phyloP scores from a whole-genome alignment of 2,329 filamentous ascomycete genomes.

The Dothistroma pini region DNA sequence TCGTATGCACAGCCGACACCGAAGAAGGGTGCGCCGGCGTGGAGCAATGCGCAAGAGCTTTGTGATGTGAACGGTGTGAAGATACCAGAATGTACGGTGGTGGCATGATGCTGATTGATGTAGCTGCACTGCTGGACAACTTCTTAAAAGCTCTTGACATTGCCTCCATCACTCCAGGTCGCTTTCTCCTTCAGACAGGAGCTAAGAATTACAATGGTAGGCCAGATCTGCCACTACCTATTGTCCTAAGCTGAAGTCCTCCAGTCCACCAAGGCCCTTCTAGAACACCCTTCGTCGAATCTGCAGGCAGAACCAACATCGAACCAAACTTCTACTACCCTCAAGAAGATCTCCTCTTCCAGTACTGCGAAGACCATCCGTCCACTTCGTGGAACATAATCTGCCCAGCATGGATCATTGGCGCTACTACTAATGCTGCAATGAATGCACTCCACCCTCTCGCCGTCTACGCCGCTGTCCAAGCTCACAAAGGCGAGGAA shows the following conservation, averaged over 20 bases:
- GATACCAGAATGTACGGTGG: neutral
- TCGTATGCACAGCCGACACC: constrained; percentile 51
- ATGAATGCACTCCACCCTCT: constrained; percentile 51
- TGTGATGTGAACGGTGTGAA: constrained; percentile 48
- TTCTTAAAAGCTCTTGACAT: constrained; percentile 46
- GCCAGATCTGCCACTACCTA: neutral
- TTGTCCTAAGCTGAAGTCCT: neutral
- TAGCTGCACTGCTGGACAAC: constrained; percentile 47
- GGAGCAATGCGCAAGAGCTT: constrained; percentile 51
- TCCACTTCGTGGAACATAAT: constrained; percentile 45
- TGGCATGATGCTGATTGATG: constrained; percentile 22
- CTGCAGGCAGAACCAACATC: constrained; percentile 42
- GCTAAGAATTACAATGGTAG: constrained; percentile 50
- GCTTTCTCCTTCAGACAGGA: constrained; percentile 51
- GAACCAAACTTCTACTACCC: constrained; percentile 55
- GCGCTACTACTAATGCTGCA: constrained; percentile 47
- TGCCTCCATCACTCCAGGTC: constrained; percentile 43
- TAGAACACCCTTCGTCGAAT: constrained; percentile 45
- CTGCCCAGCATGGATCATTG: constrained; percentile 47
- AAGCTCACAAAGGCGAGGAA: constrained; percentile 40
- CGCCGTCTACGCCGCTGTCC: constrained; percentile 50
- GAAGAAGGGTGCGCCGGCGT: constrained; percentile 42
- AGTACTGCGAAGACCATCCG: constrained; percentile 40
- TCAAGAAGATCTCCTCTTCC: constrained; percentile 49
- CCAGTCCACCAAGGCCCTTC: constrained; percentile 45